A percentile compares a stretch with the other conserved stretches of the same genome.
These are phyloP conservation scores for Syzygium oleosum DNA, from an alignment of 345 rosid species.

Conservation along the genomic window DNA sequence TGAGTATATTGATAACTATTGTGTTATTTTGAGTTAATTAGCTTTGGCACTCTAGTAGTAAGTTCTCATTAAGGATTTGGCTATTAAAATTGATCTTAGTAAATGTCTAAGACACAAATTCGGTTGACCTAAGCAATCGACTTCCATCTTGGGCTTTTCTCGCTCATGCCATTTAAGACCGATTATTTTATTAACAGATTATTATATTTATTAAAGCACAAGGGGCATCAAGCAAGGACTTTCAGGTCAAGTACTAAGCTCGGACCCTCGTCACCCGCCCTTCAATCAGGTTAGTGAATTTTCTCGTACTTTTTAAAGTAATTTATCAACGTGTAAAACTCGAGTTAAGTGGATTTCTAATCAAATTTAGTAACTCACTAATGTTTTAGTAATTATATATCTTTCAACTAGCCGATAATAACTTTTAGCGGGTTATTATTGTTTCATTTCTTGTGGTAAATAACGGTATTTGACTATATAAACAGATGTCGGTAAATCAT, in stretches of 20 bases:
- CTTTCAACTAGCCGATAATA: background rate
- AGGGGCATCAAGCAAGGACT: no score
- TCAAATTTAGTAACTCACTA: background rate
- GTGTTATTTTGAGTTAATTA: background rate
- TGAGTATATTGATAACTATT: rapidly evolving
- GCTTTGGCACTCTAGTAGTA: background rate
- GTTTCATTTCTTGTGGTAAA: background rate
- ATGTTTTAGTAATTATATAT: background rate
- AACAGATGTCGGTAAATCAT: background rate
- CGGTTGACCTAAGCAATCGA: no score
- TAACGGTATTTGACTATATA: background rate
- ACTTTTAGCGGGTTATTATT: background rate
- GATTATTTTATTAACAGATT: no score
- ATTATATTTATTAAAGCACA: no score
- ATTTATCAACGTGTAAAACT: background rate
- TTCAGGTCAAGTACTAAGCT: background rate
- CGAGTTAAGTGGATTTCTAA: background rate
- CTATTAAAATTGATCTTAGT: no score
- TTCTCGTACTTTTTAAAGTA: background rate
- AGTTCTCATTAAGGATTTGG: background rate
- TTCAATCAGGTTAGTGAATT: background rate
- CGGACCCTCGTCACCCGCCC: background rate
- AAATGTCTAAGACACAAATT: no score
- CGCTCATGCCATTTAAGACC: no score
- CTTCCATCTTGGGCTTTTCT: no score